Percentiles rank a stretch among this genome's conserved stretches.
Evolutionary conservation across 2,329 filamentous ascomycete genomes (phyloP).

Genomic region (Sarocladium brachiariae): DNA sequence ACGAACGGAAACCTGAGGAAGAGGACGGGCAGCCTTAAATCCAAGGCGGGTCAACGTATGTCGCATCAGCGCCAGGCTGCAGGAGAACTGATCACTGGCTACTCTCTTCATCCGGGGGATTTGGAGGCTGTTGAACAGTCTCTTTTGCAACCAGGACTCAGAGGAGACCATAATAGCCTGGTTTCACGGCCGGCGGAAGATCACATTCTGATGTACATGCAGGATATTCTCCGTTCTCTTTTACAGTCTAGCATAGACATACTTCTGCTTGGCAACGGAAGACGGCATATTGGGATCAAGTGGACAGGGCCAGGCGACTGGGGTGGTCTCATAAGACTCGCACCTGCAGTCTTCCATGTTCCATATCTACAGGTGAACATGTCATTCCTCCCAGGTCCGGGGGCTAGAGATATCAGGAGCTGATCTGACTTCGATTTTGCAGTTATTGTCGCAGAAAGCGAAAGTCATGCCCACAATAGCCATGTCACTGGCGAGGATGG

Average conservation of each 20-base stretch:
- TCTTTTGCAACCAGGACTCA: neutral
- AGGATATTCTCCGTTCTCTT: neutral
- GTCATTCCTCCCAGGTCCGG: no score
- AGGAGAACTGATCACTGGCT: neutral
- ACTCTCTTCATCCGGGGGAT: neutral
- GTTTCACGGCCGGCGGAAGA: no score
- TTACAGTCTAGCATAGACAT: constrained; percentile 15
- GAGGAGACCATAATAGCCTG: no score
- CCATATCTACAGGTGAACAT: constrained; percentile 26
- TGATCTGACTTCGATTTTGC: neutral
- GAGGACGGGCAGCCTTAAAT: neutral
- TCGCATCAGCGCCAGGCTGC: no score
- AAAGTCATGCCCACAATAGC: constrained; percentile 22
- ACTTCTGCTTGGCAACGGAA: constrained; percentile 20
- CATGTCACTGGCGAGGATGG: constrained; percentile 25
- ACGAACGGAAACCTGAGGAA: neutral
- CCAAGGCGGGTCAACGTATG: neutral
- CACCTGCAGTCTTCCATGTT: constrained; percentile 30
- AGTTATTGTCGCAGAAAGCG: constrained; percentile 22
- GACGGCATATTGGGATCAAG: constrained; percentile 17
- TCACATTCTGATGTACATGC: neutral
- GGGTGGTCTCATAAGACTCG: constrained; percentile 20
- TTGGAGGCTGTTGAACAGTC: constrained; percentile 3
- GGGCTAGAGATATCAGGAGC: neutral
- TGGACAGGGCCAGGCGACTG: constrained; percentile 13